Evolutionary conservation across 768 basidiomycete genomes (phyloP), one percentile per base, ranked within the genome.

Genomic region (Fistulinella prunicolor): DNA sequence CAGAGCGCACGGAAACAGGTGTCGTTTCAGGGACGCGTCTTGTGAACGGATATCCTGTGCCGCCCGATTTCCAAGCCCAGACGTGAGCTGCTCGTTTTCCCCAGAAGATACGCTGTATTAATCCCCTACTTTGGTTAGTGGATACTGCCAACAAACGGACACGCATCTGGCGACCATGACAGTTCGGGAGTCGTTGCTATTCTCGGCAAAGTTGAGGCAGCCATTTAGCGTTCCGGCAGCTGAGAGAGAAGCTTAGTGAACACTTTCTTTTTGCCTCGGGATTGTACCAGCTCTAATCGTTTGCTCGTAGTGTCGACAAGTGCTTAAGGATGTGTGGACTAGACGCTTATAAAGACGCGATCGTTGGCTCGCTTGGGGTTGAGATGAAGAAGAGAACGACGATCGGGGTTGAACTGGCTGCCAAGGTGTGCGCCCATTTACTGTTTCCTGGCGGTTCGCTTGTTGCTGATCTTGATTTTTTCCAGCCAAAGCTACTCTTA

Each of bases 131-230:
- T n/a, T n/a, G n/a, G 17, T 45, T 23, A 86, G 83, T 40, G 90
- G 89, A 0, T 94, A 92, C 59, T 88, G 85, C 49, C 90, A 94
- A 60, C 93, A 95, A 62, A 81, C 80, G 69, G 89, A 92, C 57
- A 86, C 84, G 0, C 91, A 94, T 66, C 75, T 86, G 16, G 77
- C 78, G 22, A 82, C 82, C 5, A 72, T 81, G 20, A 91, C 89
- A 3, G 89, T 94, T 6, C 75, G 86, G 34, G 90, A 94, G 56
- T 87, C 90, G 0, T 68, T 94, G 6, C 67, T 80, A 28, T 86
- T 90, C 67, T 92, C 89, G 6, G 91, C 91, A 3, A 80, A 78
- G 46, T 67, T 93, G 16, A 82, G 91, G 23, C 91, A 93, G 60
- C 88, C 88, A 0, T 68, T 73, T 1, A 71, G 73, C 1, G 84